Percentiles rank a stretch among this genome's conserved stretches.
Evolutionary conservation across 768 basidiomycete genomes (phyloP).

Genomic region (Cystofilobasidium capitatum): DNA sequence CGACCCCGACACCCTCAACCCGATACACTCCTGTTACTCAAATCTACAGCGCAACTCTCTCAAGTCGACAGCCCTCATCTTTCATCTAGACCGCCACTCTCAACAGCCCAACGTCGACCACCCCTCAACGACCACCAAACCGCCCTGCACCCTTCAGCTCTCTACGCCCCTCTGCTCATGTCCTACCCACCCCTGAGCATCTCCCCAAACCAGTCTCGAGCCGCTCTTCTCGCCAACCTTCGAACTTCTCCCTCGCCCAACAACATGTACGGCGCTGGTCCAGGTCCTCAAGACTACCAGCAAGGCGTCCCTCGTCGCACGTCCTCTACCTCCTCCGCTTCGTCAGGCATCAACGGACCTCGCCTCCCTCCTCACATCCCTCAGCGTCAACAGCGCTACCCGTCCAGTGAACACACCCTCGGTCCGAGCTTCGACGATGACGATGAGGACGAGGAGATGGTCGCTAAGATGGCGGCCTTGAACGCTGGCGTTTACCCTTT

Average conservation of each 20-base stretch:
- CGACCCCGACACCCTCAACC: too few relatives aligned
- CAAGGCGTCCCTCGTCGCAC: neutral
- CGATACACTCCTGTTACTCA: too few relatives aligned
- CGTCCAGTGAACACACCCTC: slow-evolving; percentile 26
- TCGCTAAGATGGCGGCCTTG: slow-evolving; percentile 28
- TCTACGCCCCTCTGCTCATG: neutral
- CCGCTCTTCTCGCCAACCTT: slow-evolving; percentile 11
- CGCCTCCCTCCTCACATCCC: slow-evolving; percentile 19
- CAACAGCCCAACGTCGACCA: too few relatives aligned
- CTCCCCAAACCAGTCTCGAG: slow-evolving; percentile 1
- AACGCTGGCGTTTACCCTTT: slow-evolving; percentile 17
- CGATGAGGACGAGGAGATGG: slow-evolving; percentile 28
- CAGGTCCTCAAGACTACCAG: neutral
- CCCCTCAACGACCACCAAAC: too few relatives aligned
- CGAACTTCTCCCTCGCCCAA: slow-evolving; percentile 8
- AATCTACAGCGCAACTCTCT: too few relatives aligned
- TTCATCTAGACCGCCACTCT: too few relatives aligned
- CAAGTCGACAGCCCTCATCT: too few relatives aligned
- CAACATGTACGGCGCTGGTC: neutral
- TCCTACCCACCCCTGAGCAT: slow-evolving; percentile 3
- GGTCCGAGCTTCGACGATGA: slow-evolving; percentile 27
- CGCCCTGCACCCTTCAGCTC: too few relatives aligned
- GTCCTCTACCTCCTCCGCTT: neutral
- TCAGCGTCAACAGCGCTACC: slow-evolving; percentile 22
- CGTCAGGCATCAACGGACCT: neutral